Evolutionary conservation across 2,329 filamentous ascomycete species (phyloP).

Genomic region (Phialocephala subalpina): DNA sequence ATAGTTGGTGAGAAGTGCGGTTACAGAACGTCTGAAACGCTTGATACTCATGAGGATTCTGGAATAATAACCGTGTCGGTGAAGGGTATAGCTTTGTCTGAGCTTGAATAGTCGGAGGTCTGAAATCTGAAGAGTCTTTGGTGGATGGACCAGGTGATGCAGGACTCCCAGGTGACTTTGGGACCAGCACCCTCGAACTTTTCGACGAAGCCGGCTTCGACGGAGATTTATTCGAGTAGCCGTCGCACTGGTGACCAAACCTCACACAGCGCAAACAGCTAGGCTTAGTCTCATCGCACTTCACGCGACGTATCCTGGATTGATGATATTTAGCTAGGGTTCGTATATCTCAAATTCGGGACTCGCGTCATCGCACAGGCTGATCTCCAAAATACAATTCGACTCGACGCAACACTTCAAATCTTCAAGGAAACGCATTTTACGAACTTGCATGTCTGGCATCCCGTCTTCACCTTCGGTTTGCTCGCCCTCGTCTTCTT

Average conservation of each 20-base stretch:
- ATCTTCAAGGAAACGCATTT: constrained; percentile 8
- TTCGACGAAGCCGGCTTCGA: constrained; percentile 23
- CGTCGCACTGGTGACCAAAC: constrained; percentile 44
- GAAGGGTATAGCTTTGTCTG: constrained; percentile 22
- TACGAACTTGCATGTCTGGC: constrained; percentile 45
- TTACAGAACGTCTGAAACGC: constrained; percentile 32
- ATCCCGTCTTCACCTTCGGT: constrained; percentile 44
- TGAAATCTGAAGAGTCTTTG: constrained; percentile 5
- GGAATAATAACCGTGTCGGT: constrained; percentile 25
- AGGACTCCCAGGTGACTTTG: constrained; percentile 23
- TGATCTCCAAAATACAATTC: neutral
- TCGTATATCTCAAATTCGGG: constrained; percentile 10
- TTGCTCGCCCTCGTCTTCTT: constrained; percentile 41
- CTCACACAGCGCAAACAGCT: constrained; percentile 40
- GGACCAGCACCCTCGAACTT: constrained; percentile 29
- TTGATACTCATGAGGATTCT: constrained; percentile 30
- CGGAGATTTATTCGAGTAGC: constrained; percentile 37
- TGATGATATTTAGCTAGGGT: constrained; percentile 20
- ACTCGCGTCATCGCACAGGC: neutral
- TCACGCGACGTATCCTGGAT: constrained; percentile 42
- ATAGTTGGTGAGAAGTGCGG: constrained; percentile 28
- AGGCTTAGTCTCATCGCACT: constrained; percentile 45
- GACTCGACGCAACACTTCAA: neutral
- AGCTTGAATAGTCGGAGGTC: constrained; percentile 10
- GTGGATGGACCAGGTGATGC: neutral